phyloP scores from a whole-genome alignment of 2,329 filamentous ascomycete genomes.

The Sarocladium oryzae region DNA sequence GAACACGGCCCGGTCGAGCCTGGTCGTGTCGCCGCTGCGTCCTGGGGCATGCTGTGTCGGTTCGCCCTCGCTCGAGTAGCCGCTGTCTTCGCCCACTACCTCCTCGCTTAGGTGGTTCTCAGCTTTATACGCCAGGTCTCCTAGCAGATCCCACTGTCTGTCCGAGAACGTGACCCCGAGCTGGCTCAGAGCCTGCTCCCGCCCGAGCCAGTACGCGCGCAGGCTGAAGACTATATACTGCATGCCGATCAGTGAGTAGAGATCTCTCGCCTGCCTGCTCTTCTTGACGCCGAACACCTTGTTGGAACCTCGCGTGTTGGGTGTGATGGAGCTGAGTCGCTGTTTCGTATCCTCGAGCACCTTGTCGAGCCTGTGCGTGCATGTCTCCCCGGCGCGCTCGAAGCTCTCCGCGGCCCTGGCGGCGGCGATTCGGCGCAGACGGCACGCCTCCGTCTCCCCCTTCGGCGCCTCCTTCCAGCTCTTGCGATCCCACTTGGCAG shows the following conservation, averaged over 20 bases:
- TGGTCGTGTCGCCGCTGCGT: not conserved
- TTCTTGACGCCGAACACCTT: not conserved
- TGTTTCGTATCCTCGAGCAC: not conserved
- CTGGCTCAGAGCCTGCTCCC: not conserved
- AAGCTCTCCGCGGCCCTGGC: not conserved
- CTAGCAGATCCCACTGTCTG: slow-evolving; percentile 9
- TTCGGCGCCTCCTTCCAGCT: no score
- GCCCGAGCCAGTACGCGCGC: slow-evolving; percentile 5
- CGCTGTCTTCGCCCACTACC: not conserved
- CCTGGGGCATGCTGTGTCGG: no score
- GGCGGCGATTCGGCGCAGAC: no score
- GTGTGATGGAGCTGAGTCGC: not conserved
- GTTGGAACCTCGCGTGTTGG: not conserved
- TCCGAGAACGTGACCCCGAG: slow-evolving; percentile 4
- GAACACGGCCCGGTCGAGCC: slow-evolving; percentile 11
- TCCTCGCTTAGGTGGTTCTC: not conserved
- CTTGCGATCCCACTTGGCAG: not conserved
- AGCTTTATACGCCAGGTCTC: not conserved
- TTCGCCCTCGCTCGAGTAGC: not conserved
- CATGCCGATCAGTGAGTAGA: slow-evolving; percentile 2
- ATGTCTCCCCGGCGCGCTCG: not conserved
- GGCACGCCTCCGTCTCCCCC: no score
- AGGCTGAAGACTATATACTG: slow-evolving; percentile 8
- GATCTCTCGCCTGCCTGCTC: not conserved
- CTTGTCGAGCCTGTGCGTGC: not conserved